Percentiles rank a stretch among this genome's conserved stretches.
These are phyloP conservation scores for Taphrina pruni DNA, from an alignment of 1,139 yeast genomes.

Conservation along the genomic window DNA sequence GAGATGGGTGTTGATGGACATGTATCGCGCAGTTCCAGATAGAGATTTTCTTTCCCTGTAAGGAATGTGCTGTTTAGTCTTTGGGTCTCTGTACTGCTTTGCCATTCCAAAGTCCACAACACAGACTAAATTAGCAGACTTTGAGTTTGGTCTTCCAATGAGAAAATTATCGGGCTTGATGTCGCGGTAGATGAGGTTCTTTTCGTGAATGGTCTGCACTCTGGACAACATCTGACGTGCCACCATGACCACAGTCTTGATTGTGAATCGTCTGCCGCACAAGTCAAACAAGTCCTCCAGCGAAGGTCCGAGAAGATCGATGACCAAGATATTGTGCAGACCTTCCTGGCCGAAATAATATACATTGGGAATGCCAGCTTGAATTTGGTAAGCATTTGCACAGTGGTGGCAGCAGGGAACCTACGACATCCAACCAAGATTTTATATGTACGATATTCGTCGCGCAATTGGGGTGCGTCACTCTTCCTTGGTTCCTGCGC, in stretches of 20 bases:
- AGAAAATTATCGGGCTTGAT: constrained; percentile 95
- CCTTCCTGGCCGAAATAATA: constrained; percentile 99
- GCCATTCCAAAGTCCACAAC: constrained; percentile 92
- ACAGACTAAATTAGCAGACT: constrained; percentile 60
- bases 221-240: constrained; percentile 90
- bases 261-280: constrained; percentile 90
- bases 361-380: constrained; percentile 86
- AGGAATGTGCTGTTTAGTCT: constrained; percentile 93
- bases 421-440: constrained; percentile 69
- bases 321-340: constrained; percentile 87
- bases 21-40: constrained; percentile 96
- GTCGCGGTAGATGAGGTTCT: constrained; percentile 88
- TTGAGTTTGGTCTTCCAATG: constrained; percentile 67
- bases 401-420: constrained; percentile 4
- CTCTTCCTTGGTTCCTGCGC: constrained; percentile 79
- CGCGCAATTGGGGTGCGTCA: constrained; percentile 97
- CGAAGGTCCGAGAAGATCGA: constrained; percentile 93
- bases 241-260: constrained; percentile 86
- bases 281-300: constrained; percentile 95
- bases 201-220: constrained; percentile 86
- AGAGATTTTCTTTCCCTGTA: constrained; percentile 92
- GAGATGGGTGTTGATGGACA: constrained; percentile 95
- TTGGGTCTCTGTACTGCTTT: constrained; percentile 92
- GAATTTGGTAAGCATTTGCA: no score
- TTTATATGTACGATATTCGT: constrained; percentile 91